Conservation (phyloP, 1,139 yeast genomes). For the Suhomyces chickasaworum region DNA sequence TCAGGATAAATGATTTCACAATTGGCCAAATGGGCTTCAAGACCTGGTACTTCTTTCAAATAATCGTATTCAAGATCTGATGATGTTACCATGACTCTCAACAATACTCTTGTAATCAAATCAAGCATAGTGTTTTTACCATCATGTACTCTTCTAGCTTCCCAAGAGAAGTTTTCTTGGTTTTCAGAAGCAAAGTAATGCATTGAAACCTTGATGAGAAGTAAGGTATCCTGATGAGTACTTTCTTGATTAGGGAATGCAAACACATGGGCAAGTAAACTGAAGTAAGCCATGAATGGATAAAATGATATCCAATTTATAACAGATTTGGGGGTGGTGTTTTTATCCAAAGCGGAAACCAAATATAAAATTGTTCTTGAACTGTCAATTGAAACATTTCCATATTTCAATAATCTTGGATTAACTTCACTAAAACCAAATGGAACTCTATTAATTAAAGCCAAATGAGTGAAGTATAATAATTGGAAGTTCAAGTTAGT, state of each 20-base stretch:
- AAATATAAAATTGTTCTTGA: slow-evolving; percentile 16
- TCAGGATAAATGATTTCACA: slow-evolving; percentile 25
- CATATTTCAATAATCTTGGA: slow-evolving; percentile 11
- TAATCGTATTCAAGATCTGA: slow-evolving; percentile 17
- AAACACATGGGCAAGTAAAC: slow-evolving; percentile 11
- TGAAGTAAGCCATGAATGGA: slow-evolving; percentile 24
- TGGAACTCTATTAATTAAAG: slow-evolving; percentile 18
- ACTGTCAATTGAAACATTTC: slow-evolving; percentile 15
- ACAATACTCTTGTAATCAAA: slow-evolving; percentile 21
- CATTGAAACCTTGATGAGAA: slow-evolving; percentile 21
- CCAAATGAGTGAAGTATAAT: slow-evolving; percentile 16
- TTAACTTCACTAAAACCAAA: slow-evolving; percentile 9
- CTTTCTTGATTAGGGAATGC: slow-evolving; percentile 8
- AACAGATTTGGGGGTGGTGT: slow-evolving; percentile 25
- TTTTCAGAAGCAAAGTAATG: slow-evolving; percentile 15
- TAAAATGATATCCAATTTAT: slow-evolving; percentile 35
- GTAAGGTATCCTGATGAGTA: slow-evolving; percentile 17
- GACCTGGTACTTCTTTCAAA: slow-evolving; percentile 17
- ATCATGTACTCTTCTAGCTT: slow-evolving; percentile 10
- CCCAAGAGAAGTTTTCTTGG: slow-evolving; percentile 11
- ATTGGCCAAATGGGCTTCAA: slow-evolving; percentile 21
- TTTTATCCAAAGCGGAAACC: slow-evolving; percentile 11
- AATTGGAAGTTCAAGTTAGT: slow-evolving; percentile 13
- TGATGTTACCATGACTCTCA: slow-evolving; percentile 23
- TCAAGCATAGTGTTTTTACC: slow-evolving; percentile 14